These are phyloP conservation scores for Calonectria pteridis DNA, from an alignment of 2,329 filamentous ascomycete species.

Conservation along the genomic window DNA sequence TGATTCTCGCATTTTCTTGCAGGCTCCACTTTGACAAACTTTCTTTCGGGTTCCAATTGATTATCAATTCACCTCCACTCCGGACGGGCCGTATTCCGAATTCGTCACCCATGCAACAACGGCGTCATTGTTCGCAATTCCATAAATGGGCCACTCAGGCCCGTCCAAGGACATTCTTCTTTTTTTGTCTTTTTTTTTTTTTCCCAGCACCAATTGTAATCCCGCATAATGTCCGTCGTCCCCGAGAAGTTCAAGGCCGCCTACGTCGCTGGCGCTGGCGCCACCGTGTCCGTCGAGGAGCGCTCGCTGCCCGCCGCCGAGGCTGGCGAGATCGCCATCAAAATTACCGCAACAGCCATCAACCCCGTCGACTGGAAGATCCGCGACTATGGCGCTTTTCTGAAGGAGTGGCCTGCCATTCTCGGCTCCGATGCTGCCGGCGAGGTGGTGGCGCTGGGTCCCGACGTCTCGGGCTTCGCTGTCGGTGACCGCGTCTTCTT, in stretches of 20 bases:
- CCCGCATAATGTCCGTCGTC: neutral
- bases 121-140: neutral
- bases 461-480: slow-evolving; percentile 15
- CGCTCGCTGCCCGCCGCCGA: neutral
- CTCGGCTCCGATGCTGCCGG: slow-evolving; percentile 49
- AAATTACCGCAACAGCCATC: slow-evolving; percentile 43
- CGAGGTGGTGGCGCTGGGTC: slow-evolving; percentile 33
- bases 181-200: neutral
- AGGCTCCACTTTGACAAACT: neutral
- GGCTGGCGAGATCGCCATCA: slow-evolving; percentile 35
- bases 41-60: neutral
- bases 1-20: neutral
- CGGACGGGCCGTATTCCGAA: neutral
- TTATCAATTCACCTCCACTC: neutral
- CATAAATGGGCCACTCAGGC: neutral
- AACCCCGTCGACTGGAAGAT: slow-evolving; percentile 48
- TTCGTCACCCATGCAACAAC: neutral
- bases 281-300: neutral
- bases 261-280: neutral
- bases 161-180: neutral
- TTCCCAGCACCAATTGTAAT: neutral
- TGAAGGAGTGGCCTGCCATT: slow-evolving; percentile 47
- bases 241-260: neutral
- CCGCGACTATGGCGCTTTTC: slow-evolving; percentile 48
- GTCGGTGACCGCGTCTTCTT: slow-evolving; percentile 47